A percentile compares a stretch with the other conserved stretches of the same genome.
phyloP scores from a whole-genome alignment of 306 rosid species.

The Cajanus cajan region DNA sequence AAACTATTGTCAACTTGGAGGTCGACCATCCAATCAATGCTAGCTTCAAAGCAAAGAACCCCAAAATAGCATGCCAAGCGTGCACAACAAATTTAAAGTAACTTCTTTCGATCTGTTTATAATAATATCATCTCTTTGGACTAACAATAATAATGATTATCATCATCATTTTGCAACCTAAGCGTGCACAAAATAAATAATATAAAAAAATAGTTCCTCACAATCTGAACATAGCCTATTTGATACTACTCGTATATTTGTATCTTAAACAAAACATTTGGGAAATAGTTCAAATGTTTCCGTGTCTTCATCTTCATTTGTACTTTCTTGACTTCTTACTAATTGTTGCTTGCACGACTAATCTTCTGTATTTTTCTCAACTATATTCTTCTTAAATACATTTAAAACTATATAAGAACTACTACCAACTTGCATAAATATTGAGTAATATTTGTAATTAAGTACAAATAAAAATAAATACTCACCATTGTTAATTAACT shows the following conservation, averaged over 20 bases:
- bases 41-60: neutral
- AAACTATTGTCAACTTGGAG: neutral
- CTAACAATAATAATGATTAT: neutral
- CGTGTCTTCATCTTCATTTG: neutral
- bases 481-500: neutral
- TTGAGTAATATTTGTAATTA: neutral
- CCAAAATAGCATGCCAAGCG: neutral
- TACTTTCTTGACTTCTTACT: neutral
- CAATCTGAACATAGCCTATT: neutral
- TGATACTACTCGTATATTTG: neutral
- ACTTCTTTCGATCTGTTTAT: neutral
- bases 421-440: neutral
- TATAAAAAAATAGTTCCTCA: neutral
- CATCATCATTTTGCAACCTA: neutral
- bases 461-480: neutral
- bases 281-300: neutral
- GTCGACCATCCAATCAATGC: conserved; percentile 15
- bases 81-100: conserved; percentile 1
- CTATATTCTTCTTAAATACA: neutral
- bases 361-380: neutral
- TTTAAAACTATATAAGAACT: neutral
- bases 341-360: conserved; percentile 28
- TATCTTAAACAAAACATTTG: too few relatives aligned
- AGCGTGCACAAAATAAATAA: neutral
- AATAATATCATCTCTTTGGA: neutral